phyloP scores from a whole-genome alignment of 768 basidiomycete genomes.

The Scleroderma bovista region DNA sequence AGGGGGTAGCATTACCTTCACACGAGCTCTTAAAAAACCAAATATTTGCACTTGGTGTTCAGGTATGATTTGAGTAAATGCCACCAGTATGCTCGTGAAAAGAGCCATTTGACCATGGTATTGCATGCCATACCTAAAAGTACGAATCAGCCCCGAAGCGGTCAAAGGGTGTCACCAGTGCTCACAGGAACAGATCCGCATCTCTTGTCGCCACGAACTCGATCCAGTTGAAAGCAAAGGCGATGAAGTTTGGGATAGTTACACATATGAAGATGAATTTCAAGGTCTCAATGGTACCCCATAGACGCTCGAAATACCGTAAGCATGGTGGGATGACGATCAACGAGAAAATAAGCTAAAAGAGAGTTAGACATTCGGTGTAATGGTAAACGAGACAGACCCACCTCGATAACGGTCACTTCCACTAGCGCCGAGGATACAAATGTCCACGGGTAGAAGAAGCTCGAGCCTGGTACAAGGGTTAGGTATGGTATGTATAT shows the following conservation, averaged over 20 bases:
- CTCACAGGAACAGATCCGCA: conserved; percentile 75
- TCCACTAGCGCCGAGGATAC: conserved; percentile 88
- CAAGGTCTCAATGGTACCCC: conserved; percentile 81
- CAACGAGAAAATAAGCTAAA: conserved; percentile 70
- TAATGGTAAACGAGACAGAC: conserved; percentile 23
- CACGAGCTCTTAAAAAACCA: conserved; percentile 76
- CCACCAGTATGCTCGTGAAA: conserved; percentile 84
- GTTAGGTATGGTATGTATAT: conserved; percentile 61
- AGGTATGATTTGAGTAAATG: conserved; percentile 96
- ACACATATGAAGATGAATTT: conserved; percentile 83
- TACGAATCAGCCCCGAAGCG: conserved; percentile 8
- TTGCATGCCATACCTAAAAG: conserved; percentile 71
- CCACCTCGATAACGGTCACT: conserved; percentile 74
- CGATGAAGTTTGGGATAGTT: conserved; percentile 81
- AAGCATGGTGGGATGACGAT: conserved; percentile 76
- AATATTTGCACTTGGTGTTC: conserved; percentile 96
- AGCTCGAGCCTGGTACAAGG: conserved; percentile 71
- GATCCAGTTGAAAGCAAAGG: conserved; percentile 84
- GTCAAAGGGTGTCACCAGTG: conserved; percentile 10
- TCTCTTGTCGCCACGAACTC: conserved; percentile 67
- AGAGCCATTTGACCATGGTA: conserved; percentile 94
- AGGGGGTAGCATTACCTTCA: conserved; percentile 59
- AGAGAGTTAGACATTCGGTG: conserved; percentile 3
- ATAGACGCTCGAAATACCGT: conserved; percentile 89
- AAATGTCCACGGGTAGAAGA: conserved; percentile 92